These are phyloP conservation scores for Hemerocallis citrina DNA, from an alignment of 106 monocot genomes.

Conservation along the genomic window DNA sequence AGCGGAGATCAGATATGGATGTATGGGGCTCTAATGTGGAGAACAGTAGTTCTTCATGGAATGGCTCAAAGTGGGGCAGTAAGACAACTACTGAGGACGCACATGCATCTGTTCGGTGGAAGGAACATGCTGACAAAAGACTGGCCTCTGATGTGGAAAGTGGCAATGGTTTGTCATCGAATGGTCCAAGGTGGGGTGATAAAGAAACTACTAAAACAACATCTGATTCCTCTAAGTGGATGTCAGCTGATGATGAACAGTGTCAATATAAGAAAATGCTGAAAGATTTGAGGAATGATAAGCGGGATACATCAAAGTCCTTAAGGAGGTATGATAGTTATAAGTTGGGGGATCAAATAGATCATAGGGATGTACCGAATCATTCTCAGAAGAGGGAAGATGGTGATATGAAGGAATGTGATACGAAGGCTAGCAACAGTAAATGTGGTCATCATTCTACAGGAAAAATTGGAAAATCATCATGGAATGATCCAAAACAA, in stretches of 20 bases:
- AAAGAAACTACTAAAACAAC: neutral
- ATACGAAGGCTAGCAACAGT: neutral
- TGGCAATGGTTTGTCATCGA: neutral
- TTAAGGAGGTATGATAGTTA: neutral
- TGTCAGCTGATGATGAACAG: neutral
- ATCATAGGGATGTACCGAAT: neutral
- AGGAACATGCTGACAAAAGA: no score
- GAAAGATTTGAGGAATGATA: no score
- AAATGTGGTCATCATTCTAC: no score
- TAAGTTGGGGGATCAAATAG: neutral
- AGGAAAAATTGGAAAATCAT: neutral
- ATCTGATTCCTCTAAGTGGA: neutral
- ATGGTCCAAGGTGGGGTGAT: neutral
- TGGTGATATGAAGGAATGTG: neutral
- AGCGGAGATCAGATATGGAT: neutral
- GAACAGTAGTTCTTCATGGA: neutral
- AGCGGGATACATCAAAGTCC: neutral
- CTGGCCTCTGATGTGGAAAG: no score
- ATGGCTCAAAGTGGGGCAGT: neutral
- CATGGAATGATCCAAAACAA: neutral
- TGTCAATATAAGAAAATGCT: neutral
- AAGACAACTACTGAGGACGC: neutral
- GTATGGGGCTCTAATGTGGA: neutral
- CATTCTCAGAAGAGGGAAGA: neutral
- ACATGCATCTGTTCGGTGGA: neutral